Conservation (phyloP, 805 yeast species). For the Metschnikowia colocasiae region DNA sequence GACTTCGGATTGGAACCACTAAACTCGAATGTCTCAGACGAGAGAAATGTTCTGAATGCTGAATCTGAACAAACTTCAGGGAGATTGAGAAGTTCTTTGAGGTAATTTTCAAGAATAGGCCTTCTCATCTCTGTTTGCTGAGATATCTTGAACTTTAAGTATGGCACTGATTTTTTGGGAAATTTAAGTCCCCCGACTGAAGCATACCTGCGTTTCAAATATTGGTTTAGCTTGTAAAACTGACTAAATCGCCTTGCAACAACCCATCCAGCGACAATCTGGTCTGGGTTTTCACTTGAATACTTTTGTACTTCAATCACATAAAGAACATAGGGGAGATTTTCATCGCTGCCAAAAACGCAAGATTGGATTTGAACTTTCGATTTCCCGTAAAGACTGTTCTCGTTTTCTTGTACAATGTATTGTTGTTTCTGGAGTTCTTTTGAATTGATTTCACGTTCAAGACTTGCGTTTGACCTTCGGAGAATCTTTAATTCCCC, state of each 20-base stretch:
- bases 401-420: slow-evolving; percentile 77
- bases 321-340: slow-evolving; percentile 51
- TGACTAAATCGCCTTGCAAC: slow-evolving; percentile 89
- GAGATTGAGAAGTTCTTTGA: slow-evolving; percentile 52
- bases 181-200: slow-evolving; percentile 47
- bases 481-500: slow-evolving; percentile 63
- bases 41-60: slow-evolving; percentile 70
- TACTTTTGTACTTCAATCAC: slow-evolving; percentile 69
- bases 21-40: slow-evolving; percentile 57
- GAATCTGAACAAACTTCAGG: slow-evolving; percentile 72
- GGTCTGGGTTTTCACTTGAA: slow-evolving; percentile 37
- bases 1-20: slow-evolving; percentile 19
- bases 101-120: slow-evolving; percentile 56
- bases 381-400: slow-evolving; percentile 68
- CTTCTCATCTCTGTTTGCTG: slow-evolving; percentile 64
- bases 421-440: slow-evolving; percentile 77
- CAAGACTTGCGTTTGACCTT: slow-evolving; percentile 64
- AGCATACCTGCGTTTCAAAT: slow-evolving; percentile 52
- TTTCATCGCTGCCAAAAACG: slow-evolving; percentile 55
- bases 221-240: slow-evolving; percentile 66
- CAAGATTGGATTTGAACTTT: slow-evolving; percentile 49
- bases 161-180: slow-evolving; percentile 57
- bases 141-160: slow-evolving; percentile 67
- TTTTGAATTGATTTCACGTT: slow-evolving; percentile 67
- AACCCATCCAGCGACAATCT: slow-evolving; percentile 73